These are phyloP conservation scores for Alternaria sp. DNA, from an alignment of 2,329 filamentous ascomycete genomes.

Conservation along the genomic window DNA sequence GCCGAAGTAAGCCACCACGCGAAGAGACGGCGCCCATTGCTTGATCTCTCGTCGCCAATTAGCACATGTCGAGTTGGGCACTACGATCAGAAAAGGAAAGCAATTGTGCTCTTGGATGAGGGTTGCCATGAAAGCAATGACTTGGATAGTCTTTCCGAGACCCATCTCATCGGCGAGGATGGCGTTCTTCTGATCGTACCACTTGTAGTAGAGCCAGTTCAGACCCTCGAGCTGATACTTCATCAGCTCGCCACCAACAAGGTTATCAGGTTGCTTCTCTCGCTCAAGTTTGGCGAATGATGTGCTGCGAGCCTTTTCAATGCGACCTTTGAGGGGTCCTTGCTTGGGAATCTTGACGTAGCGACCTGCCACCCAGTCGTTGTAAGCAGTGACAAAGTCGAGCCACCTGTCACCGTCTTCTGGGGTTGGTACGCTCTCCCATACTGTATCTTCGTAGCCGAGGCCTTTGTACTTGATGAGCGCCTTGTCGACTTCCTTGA, in stretches of 20 bases:
- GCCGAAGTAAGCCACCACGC: conserved; percentile 93
- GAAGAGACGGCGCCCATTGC: conserved; percentile 83
- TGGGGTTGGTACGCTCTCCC: conserved; percentile 77
- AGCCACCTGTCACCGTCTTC: conserved; percentile 73
- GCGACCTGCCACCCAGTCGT: conserved; percentile 81
- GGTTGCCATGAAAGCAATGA: conserved; percentile 80
- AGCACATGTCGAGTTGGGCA: conserved; percentile 93
- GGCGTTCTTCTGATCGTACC: conserved; percentile 79
- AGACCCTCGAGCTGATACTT: conserved; percentile 90
- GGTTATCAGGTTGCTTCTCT: conserved; percentile 72
- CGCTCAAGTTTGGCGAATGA: conserved; percentile 74
- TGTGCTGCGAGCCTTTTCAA: conserved; percentile 69
- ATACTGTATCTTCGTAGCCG: conserved; percentile 87
- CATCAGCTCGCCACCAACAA: conserved; percentile 85
- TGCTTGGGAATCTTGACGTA: conserved; percentile 69
- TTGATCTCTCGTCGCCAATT: conserved; percentile 98
- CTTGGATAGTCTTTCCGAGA: conserved; percentile 94
- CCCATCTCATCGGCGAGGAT: conserved; percentile 99
- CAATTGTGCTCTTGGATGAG: conserved; percentile 68
- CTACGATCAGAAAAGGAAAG: conserved; percentile 91
- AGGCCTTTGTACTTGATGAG: conserved; percentile 93
- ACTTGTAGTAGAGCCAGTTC: conserved; percentile 95
- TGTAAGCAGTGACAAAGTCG: conserved; percentile 82
- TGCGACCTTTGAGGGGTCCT: conserved; percentile 66
- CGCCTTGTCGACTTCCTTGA: conserved; percentile 74